Base-by-base conservation (phyloP, 1,139 yeast species). In the Magnusiomyces ingens region DNA sequence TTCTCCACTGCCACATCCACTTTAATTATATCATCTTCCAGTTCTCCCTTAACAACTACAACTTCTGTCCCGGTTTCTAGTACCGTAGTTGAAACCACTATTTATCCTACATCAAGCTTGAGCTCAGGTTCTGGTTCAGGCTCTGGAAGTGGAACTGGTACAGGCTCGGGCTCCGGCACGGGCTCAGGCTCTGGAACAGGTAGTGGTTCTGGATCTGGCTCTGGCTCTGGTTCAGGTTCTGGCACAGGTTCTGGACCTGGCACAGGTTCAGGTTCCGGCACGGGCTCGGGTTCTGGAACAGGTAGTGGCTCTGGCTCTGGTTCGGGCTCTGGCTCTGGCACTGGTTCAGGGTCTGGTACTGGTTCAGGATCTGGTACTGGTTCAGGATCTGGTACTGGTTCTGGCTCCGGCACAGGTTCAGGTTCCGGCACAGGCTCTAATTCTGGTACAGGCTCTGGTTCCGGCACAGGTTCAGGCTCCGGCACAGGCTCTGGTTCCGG, bases 401-500 rank as follows among this genome's bases (percentile, higher is more conserved):
- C 48, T 29, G 48, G 48, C 13, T 3, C 29, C 6, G 46, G 36
- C 22, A 13, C 48, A 18, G 46, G 35, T 22, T 43, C 46, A 19
- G 36, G 46, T 4, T 13, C 46, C 19, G 48, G 48, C 18, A 6
- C 48, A 10, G 48, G 48, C 11, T 12, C 21, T n/a, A 37, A 37
- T 4, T 29, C 37, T 3, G 48, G 48, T 3, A 6, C 48, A n/a
- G 48, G 40, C 21, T 29, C 48, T 11, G 48, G 48, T 8, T 29
- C 48, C 15, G 48, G 48, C 38, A 2, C 37, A 26, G 48, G 48
- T n/a, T 12, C 37, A n/a, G 48, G 48, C 10, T 29, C 48, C 6
- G 48, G 48, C 19, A 6, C 48, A n/a, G 48, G 48, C 13, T 29
- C 48, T 29, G 48, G 48, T 37, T 10, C 48, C 5, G 48, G 48